Evolutionary conservation across 768 basidiomycete genomes (phyloP), one percentile per base, ranked within the genome.

Genomic region (Lactarius hengduanensis): DNA sequence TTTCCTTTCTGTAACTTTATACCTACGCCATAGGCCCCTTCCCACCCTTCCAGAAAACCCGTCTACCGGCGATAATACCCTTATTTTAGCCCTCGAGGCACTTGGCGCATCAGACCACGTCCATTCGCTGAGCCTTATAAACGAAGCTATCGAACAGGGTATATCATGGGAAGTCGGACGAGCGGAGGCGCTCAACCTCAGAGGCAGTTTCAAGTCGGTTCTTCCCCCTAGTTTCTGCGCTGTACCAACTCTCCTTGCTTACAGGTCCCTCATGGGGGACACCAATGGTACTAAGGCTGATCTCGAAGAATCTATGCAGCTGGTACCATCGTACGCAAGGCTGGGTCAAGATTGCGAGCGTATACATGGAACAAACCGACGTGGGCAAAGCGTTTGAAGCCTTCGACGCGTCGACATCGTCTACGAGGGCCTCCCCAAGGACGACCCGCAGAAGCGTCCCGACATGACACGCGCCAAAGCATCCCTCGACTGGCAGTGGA

Each of bases 341-440:
- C 70, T 84, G 93, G 76, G 95, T 99, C 71, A 99, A 99, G 83
- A 88, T 98, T 68, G 97, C 96, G 16, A 93, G 90, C 72, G 95
- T 98, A 47, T 83, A 96, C 77, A 98, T 99, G 96, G 97, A 99
- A 75, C 89, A 96, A 72, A 89, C 89, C 47, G 85, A 94, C 68
- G 83, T 91, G 15, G 78, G 81, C 22, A 86, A 85, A 70, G 91
- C 96, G 1, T 95, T 98, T 77, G 86, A 89, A 65, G 92, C 90
- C 75, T 98, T 98, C 74, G 95, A 96, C n/a, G n/a, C n/a, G n/a
- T n/a, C n/a, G n/a, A n/a, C n/a, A n/a, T n/a, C n/a, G n/a, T n/a
- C n/a, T n/a, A n/a, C n/a, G n/a, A n/a, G n/a, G n/a, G n/a, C n/a
- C n/a, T n/a, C n/a, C n/a, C n/a, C n/a, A n/a, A n/a, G n/a, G n/a